Evolutionary conservation across 1,284 basidiomycete genomes (phyloP), one percentile per base, ranked within the genome.

Genomic region (Ganoderma multipileum): DNA sequence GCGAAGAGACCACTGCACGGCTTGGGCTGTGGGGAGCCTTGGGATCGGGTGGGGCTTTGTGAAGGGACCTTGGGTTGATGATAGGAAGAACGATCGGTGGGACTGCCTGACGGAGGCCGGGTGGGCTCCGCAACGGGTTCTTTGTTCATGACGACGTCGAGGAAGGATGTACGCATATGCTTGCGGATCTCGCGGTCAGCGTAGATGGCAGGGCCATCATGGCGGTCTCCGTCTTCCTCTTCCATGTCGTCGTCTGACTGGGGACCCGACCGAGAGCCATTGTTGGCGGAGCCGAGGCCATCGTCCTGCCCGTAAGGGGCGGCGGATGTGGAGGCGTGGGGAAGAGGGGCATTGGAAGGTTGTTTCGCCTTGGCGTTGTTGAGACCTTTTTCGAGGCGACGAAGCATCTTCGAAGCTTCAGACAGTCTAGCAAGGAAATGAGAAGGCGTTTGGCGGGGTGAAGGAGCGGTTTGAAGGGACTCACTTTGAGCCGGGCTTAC

Each of bases 401-500:
- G 88, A 65, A 95, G 88, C 91, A 94, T 92, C 79, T 94, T 94
- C 60, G 93, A 94, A 52, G 92, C 92, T 77, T 95, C 93, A 50
- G 92, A 94, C 38, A 95, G 83, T 80, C 93, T 94, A 74, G 11
- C 64, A 33, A 60, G 66, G 71, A 42, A 42, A 71, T 69, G 66
- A 67, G 47, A 12, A n/a, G 12, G 50, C 60, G 61, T 60, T 26
- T 60, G n/a, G 41, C 55, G 47, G 64, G 55, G 50, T 58, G 58
- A 71, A 64, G 18, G 54, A 63, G 60, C 11, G 52, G 39, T 9
- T 41, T 54, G 54, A 61, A 60, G 36, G 57, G 66, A 82, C 84
- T 54, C 76, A 95, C 93, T 94, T 95, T 80, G 93, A 94, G 72
- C 93, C 93, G n/a, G 93, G 93, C 76, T 95, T 95, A 67, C 93